Percentiles rank a stretch among this genome's conserved stretches.
phyloP scores from a whole-genome alignment of 2,329 filamentous ascomycete genomes.

The Aspergillus uvarum region DNA sequence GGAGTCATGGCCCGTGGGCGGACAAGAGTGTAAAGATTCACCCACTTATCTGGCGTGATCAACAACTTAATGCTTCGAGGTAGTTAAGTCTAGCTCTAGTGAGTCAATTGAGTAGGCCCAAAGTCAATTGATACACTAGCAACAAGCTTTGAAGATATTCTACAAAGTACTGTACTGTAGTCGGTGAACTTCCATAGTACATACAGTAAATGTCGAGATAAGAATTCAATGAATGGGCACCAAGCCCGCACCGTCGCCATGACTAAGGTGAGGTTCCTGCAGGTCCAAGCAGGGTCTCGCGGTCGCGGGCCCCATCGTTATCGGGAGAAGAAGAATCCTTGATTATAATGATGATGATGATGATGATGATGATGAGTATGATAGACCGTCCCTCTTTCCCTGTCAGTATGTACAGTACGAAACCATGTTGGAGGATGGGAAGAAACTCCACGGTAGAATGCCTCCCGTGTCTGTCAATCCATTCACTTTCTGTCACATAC shows the following conservation, averaged over 20 bases:
- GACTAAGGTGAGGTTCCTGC: conserved; percentile 22
- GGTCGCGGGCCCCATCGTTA: neutral
- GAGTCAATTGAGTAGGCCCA: neutral
- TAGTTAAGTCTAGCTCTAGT: no score
- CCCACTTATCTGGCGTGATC: no score
- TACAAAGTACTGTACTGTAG: neutral
- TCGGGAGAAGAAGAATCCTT: neutral
- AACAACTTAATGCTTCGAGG: no score
- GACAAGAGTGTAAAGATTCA: neutral
- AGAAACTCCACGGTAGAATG: neutral
- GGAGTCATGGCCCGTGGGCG: neutral
- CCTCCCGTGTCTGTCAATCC: neutral
- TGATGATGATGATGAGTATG: neutral
- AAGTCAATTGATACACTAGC: neutral
- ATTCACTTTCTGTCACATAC: neutral
- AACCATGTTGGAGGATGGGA: neutral
- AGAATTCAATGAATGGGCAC: conserved; percentile 4
- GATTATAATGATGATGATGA: neutral
- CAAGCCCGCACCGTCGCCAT: conserved; percentile 13
- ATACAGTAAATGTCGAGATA: neutral
- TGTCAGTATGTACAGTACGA: neutral
- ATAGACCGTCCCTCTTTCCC: no score
- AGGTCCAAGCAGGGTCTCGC: conserved; percentile 21
- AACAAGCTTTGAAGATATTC: neutral
- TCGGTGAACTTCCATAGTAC: no score